Conservation (phyloP, 352 stramenopile genomes). For the Globisporangium recalcitrans region DNA sequence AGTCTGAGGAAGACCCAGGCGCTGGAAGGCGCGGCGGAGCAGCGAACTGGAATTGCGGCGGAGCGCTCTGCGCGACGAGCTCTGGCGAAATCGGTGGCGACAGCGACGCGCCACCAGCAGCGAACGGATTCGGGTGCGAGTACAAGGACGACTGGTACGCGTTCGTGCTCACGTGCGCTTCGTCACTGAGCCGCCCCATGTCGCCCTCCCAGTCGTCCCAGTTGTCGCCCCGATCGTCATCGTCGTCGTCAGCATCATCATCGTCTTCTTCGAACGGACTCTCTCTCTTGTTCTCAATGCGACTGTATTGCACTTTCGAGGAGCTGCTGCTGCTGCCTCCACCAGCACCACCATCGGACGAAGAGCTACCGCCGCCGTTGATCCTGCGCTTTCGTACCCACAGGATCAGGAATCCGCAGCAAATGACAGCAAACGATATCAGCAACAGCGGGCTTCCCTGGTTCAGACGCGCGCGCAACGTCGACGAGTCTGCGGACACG, state of each 20-base stretch:
- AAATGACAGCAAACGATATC: slow-evolving; percentile 35
- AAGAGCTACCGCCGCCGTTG: slow-evolving; percentile 7
- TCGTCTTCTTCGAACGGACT: slow-evolving; percentile 41
- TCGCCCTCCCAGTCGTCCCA: slow-evolving; percentile 73
- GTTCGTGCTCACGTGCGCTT: slow-evolving; percentile 17
- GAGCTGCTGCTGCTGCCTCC: slow-evolving; percentile 6
- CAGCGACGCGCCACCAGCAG: slow-evolving; percentile 5
- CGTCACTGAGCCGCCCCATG: slow-evolving; percentile 14
- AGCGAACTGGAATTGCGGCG: slow-evolving; percentile 21
- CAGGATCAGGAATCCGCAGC: slow-evolving; percentile 50
- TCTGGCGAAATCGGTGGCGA: slow-evolving; percentile 14
- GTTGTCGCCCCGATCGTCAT: slow-evolving; percentile 38
- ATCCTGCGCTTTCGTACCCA: slow-evolving; percentile 47
- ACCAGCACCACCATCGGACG: slow-evolving; percentile 7
- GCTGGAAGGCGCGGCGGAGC: slow-evolving; percentile 22
- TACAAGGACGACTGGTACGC: slow-evolving; percentile 29
- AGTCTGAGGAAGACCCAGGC: not conserved
- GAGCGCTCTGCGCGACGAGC: slow-evolving; percentile 11
- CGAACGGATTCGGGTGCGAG: slow-evolving; percentile 44
- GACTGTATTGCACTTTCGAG: slow-evolving; percentile 58
- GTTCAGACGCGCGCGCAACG: slow-evolving; percentile 22
- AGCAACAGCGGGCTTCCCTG: slow-evolving; percentile 47
- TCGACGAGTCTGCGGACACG: slow-evolving; percentile 16
- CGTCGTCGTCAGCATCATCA: slow-evolving; percentile 38
- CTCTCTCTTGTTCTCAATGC: slow-evolving; percentile 51